Percentiles rank a stretch among this genome's conserved stretches.
These are phyloP conservation scores for Trichaptum fuscoviolaceum DNA, from an alignment of 768 basidiomycete species.

Conservation along the genomic window DNA sequence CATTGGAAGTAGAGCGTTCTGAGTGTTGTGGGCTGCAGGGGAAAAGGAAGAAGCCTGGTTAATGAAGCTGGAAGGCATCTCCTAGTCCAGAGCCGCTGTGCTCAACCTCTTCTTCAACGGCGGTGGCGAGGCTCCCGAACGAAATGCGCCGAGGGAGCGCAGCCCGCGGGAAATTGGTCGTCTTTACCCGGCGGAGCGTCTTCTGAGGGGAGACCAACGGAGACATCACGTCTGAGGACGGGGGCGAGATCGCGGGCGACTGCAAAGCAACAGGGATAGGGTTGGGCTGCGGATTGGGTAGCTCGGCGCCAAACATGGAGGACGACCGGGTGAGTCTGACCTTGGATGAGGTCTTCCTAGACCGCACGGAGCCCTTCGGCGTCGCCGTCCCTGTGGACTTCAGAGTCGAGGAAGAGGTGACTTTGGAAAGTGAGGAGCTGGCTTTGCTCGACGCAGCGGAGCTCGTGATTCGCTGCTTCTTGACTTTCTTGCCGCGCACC, in stretches of 20 bases:
- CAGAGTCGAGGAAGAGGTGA: slow-evolving; percentile 10
- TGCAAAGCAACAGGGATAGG: slow-evolving; percentile 15
- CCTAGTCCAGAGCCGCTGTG: slow-evolving; percentile 41
- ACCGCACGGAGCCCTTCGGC: neutral
- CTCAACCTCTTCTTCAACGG: slow-evolving; percentile 32
- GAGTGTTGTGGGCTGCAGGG: neutral
- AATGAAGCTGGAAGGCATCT: slow-evolving; percentile 69
- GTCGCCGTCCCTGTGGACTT: neutral
- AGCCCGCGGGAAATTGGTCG: slow-evolving; percentile 27
- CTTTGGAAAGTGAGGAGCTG: slow-evolving; percentile 19
- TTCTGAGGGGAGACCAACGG: slow-evolving; percentile 29
- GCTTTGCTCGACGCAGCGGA: slow-evolving; percentile 27
- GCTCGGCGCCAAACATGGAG: slow-evolving; percentile 62
- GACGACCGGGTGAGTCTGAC: neutral
- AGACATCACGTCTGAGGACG: slow-evolving; percentile 23
- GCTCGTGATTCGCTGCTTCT: slow-evolving; percentile 49
- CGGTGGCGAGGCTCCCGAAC: slow-evolving; percentile 47
- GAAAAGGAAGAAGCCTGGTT: slow-evolving; percentile 11
- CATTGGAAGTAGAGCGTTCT: neutral
- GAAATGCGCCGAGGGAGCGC: slow-evolving; percentile 53
- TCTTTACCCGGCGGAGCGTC: slow-evolving; percentile 47
- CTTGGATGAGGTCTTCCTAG: neutral
- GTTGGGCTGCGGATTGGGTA: slow-evolving; percentile 39
- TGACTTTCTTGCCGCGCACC: slow-evolving; percentile 49
- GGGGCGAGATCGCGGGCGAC: slow-evolving; percentile 12